Evolutionary conservation across 225 moss, liverwort and hornwort species (phyloP), one percentile per base, ranked within the genome.

Genomic region (Neckera pumila): DNA sequence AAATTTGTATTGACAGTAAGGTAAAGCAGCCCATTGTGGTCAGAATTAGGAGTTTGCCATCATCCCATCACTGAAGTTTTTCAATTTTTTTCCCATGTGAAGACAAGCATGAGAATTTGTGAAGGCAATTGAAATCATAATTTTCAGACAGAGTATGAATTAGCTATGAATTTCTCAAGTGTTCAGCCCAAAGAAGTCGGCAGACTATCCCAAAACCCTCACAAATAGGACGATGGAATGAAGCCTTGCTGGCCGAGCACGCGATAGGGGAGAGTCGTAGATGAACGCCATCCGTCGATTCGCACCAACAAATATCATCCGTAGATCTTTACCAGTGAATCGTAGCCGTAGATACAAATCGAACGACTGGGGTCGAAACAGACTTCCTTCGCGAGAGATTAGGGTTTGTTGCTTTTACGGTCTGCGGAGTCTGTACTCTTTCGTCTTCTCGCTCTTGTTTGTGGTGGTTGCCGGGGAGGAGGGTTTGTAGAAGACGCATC

Each of bases 321-420:
- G 85, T 86, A 70, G 71, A 88, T 82, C 45, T 0, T 1, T 7
- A 2, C 10, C 14, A 8, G 12, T 42, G 42, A 31, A 58, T 11
- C 12, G 0, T 1, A 54, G 45, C 90, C 90, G 88, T 90, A 27
- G 87, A 90, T 85, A 5, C 1, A 1, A 8, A 92, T 92, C 92
- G 59, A 78, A 92, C 92, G 92, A n/a, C 85, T 6, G 28, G 16
- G 43, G 30, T 14, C 17, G 82, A 31, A 80, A 36, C 87, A 73
- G 78, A 87, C 89, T 21, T 42, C 62, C 58, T 79, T 47, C 58
- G 64, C 58, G 9, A 59, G 81, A 78, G 89, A 89, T 89, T 92
- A 92, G 92, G 92, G 90, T 78, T 89, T 18, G 89, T 82, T 90
- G 83, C 81, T 82, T 78, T 87, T 62, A 75, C 71, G 60, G 77